Percentiles rank a stretch among this genome's conserved stretches.
Evolutionary conservation across 2,329 filamentous ascomycete genomes (phyloP).

Genomic region (Diatrype stigma): DNA sequence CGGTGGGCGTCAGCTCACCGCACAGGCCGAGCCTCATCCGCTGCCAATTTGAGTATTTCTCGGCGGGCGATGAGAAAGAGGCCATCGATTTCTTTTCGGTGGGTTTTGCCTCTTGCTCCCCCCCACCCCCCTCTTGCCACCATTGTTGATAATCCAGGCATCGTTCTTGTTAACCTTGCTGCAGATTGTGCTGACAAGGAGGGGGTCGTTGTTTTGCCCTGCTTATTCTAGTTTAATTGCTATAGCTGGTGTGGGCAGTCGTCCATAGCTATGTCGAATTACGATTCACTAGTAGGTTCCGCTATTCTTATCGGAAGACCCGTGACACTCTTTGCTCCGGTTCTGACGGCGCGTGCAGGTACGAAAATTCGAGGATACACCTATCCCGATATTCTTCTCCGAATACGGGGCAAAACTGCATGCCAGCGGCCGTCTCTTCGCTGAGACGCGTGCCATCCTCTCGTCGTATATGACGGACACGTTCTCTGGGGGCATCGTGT

Average conservation of each 20-base stretch:
- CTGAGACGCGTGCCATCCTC: conserved; percentile 55
- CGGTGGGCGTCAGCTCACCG: conserved; percentile 11
- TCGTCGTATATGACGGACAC: conserved; percentile 48
- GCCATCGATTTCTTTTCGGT: conserved; percentile 17
- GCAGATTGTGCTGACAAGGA: too few relatives aligned
- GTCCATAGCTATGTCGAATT: conserved; percentile 4
- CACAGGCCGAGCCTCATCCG: conserved; percentile 2
- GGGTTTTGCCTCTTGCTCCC: not conserved
- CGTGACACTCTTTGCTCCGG: not conserved
- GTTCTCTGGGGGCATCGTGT: conserved; percentile 57
- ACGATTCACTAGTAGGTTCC: conserved; percentile 3
- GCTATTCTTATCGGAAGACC: not conserved
- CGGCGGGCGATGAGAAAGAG: conserved; percentile 10
- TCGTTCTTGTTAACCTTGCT: too few relatives aligned
- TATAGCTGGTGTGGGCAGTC: conserved; percentile 7
- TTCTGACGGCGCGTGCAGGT: not conserved
- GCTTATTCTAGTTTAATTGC: conserved; percentile 13
- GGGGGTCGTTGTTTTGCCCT: too few relatives aligned
- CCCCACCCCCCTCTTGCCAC: too few relatives aligned
- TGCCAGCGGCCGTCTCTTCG: conserved; percentile 45
- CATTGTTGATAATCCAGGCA: too few relatives aligned
- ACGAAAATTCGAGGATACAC: conserved; percentile 3
- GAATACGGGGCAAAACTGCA: conserved; percentile 54
- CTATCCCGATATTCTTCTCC: conserved; percentile 52
- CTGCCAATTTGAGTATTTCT: conserved; percentile 15